phyloP scores from a whole-genome alignment of 208 protist genomes.

The Balamuthia mandrillaris region DNA sequence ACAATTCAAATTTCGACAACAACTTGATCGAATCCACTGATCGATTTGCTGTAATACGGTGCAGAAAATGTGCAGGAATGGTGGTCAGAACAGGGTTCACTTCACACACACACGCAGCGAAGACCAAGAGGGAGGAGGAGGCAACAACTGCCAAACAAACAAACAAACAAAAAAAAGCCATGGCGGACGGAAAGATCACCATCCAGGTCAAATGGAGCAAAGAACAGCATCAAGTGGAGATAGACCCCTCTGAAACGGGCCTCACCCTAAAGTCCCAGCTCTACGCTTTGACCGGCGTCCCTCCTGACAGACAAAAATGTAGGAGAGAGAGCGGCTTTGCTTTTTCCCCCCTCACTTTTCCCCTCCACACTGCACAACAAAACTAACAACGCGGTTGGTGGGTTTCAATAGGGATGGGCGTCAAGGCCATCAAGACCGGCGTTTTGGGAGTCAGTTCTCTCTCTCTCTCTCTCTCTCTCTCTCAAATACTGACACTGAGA shows the following conservation, averaged over 20 bases:
- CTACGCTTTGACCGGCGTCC: slow-evolving; percentile 65
- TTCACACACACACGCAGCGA: too few relatives aligned
- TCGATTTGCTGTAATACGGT: too few relatives aligned
- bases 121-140: too few relatives aligned
- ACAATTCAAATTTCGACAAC: too few relatives aligned
- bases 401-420: background rate
- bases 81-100: too few relatives aligned
- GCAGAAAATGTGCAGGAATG: too few relatives aligned
- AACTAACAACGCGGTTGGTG: background rate
- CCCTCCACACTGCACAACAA: background rate
- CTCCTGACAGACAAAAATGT: slow-evolving; percentile 69
- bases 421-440: slow-evolving; percentile 69
- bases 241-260: slow-evolving; percentile 50
- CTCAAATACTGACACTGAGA: background rate
- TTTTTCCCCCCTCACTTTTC: background rate
- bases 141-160: too few relatives aligned
- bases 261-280: slow-evolving; percentile 69
- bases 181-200: too few relatives aligned
- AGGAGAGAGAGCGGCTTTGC: background rate
- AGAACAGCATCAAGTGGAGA: slow-evolving; percentile 59
- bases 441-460: slow-evolving; percentile 51
- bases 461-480: background rate
- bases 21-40: too few relatives aligned
- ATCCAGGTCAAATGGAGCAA: slow-evolving; percentile 74
- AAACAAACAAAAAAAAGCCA: too few relatives aligned